These are phyloP conservation scores for Phytopythium delawarense DNA, from an alignment of 352 stramenopile genomes.

Conservation along the genomic window DNA sequence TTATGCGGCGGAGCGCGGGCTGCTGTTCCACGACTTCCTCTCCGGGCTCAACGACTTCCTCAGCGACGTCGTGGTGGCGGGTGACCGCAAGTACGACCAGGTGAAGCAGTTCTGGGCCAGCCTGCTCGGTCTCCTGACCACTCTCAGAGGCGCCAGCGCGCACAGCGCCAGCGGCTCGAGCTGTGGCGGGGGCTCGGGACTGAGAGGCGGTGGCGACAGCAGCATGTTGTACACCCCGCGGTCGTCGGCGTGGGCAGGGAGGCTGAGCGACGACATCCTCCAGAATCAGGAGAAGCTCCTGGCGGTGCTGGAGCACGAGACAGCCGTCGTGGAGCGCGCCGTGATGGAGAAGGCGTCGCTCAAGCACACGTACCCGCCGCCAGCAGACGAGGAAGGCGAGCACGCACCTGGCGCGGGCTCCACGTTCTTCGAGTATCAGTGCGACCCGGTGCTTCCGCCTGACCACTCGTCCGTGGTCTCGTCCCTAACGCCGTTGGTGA, in stretches of 20 bases:
- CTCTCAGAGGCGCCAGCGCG: neutral
- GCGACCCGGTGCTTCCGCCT: constrained; percentile 46
- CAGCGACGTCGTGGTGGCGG: constrained; percentile 27
- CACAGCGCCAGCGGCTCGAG: neutral
- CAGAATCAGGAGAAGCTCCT: constrained; percentile 81
- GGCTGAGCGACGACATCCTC: constrained; percentile 74
- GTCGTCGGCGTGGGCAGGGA: constrained; percentile 35
- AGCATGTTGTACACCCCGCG: constrained; percentile 1
- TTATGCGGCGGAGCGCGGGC: constrained; percentile 39
- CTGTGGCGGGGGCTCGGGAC: neutral
- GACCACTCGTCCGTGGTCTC: constrained; percentile 11
- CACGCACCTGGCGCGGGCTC: constrained; percentile 13
- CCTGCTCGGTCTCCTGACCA: constrained; percentile 28
- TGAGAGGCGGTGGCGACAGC: constrained; percentile 4
- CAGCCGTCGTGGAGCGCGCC: constrained; percentile 64
- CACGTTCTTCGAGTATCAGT: constrained; percentile 65
- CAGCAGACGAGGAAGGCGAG: constrained; percentile 7
- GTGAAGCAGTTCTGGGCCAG: constrained; percentile 53
- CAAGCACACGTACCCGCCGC: constrained; percentile 54
- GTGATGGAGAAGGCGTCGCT: constrained; percentile 80
- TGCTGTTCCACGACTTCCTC: constrained; percentile 60
- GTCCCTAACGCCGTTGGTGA: neutral
- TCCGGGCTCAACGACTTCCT: constrained; percentile 38
- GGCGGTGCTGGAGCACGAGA: constrained; percentile 74
- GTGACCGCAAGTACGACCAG: constrained; percentile 26